Conservation (phyloP, 805 yeast genomes). For the Suhomyces sp. region DNA sequence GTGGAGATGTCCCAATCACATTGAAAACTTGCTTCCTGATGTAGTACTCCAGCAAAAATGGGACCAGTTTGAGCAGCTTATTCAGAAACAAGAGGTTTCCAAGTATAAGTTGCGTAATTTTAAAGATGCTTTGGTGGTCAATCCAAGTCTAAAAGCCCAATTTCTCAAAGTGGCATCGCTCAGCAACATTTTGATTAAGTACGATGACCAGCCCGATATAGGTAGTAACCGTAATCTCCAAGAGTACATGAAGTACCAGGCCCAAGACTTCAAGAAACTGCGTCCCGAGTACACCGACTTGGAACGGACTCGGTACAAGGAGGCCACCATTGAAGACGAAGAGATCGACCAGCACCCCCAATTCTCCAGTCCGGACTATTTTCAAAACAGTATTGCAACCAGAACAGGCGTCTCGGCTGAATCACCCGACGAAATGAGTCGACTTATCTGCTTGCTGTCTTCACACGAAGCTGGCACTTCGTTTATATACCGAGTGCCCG, state of each 20-base stretch:
- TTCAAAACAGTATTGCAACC: slow-evolving; percentile 19
- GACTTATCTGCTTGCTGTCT: slow-evolving; percentile 19
- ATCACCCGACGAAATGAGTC: slow-evolving; percentile 14
- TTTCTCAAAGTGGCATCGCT: slow-evolving; percentile 30
- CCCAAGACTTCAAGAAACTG: slow-evolving; percentile 18
- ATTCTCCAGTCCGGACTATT: slow-evolving; percentile 28
- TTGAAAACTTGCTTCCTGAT: slow-evolving; percentile 47
- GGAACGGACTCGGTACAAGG: slow-evolving; percentile 4
- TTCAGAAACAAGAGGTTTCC: not conserved
- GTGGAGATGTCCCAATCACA: slow-evolving; percentile 93
- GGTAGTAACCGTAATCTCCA: slow-evolving; percentile 21
- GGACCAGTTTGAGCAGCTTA: not conserved
- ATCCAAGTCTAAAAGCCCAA: slow-evolving; percentile 44
- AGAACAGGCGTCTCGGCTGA: slow-evolving; percentile 20
- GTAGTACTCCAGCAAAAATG: slow-evolving; percentile 6
- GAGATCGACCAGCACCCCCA: slow-evolving; percentile 21
- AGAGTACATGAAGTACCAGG: slow-evolving; percentile 30
- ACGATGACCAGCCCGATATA: slow-evolving; percentile 31
- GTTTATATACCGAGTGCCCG: slow-evolving; percentile 63
- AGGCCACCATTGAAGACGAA: slow-evolving; percentile 9
- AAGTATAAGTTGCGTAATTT: slow-evolving; percentile 39
- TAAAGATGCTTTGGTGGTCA: slow-evolving; percentile 50
- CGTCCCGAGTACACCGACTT: slow-evolving; percentile 8
- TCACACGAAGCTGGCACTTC: slow-evolving; percentile 22
- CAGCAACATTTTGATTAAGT: slow-evolving; percentile 31